These are phyloP conservation scores for Saccharomyces pastorianus DNA, from an alignment of 1,139 yeast species.

Conservation along the genomic window DNA sequence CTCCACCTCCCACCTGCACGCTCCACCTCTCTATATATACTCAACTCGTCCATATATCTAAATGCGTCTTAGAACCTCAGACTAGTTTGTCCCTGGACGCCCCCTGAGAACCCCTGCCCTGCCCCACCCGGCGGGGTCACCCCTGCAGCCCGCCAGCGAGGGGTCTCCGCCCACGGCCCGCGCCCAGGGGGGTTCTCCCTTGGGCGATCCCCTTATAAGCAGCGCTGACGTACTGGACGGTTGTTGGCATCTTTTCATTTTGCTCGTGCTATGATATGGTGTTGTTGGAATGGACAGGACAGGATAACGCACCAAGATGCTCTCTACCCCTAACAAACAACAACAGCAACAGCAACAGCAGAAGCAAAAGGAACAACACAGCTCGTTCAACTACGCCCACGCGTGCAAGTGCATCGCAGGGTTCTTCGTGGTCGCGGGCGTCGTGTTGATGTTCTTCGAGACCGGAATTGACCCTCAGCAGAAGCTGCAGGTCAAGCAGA, in stretches of 20 bases:
- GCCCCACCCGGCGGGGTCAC: not conserved
- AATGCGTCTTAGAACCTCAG: not conserved
- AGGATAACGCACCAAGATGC: not conserved
- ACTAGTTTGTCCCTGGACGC: not conserved
- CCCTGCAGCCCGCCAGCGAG: not conserved
- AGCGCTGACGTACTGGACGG: not conserved
- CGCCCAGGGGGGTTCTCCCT: not conserved
- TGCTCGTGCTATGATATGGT: no score
- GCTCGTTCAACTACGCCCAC: not conserved
- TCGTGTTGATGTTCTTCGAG: slow-evolving; percentile 10
- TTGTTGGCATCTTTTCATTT: no score
- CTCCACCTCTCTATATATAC: not conserved
- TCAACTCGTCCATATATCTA: not conserved
- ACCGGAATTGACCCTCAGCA: slow-evolving; percentile 7
- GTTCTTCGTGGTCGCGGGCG: slow-evolving; percentile 8
- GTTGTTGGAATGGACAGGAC: no score
- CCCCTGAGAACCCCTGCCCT: slow-evolving; percentile 1
- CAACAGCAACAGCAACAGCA: not conserved
- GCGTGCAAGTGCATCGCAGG: slow-evolving; percentile 5
- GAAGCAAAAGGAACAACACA: not conserved
- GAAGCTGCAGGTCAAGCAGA: not conserved
- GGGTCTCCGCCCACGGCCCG: not conserved
- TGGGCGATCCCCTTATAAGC: not conserved
- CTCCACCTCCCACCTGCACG: not conserved
- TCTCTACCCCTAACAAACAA: not conserved